These are phyloP conservation scores for Lecanicillium sp. DNA, from an alignment of 2,329 filamentous ascomycete species.

Conservation along the genomic window DNA sequence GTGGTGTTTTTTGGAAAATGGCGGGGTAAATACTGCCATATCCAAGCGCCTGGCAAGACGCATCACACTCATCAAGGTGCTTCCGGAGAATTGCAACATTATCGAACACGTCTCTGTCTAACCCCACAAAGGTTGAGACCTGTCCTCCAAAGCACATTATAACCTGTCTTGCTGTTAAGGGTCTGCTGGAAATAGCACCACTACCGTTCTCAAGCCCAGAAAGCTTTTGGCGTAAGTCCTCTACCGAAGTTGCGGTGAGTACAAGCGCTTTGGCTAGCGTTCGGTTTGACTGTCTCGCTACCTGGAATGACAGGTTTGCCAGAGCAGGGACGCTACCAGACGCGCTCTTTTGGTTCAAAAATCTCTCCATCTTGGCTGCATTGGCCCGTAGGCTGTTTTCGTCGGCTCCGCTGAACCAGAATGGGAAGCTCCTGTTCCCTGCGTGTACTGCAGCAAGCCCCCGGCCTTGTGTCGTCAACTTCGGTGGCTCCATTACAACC, in stretches of 20 bases:
- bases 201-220: not conserved
- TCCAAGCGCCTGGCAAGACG: constrained; percentile 10
- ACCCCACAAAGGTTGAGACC: constrained; percentile 18
- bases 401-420: constrained; percentile 8
- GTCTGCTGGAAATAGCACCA: not conserved
- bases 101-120: constrained; percentile 23
- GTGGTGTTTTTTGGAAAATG: constrained; percentile 20
- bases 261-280: not conserved
- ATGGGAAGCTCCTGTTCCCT: not conserved
- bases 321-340: not conserved
- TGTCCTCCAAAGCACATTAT: constrained; percentile 27
- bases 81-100: constrained; percentile 13
- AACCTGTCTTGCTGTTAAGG: constrained; percentile 15
- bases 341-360: not conserved
- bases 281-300: not conserved
- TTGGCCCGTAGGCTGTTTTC: constrained; percentile 1
- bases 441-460: not conserved
- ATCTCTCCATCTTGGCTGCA: too few species aligned
- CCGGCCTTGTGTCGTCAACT: too few species aligned
- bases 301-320: not conserved
- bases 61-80: constrained; percentile 11
- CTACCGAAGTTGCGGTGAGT: not conserved
- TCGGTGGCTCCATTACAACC: constrained; percentile 14
- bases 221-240: not conserved
- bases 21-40: constrained; percentile 19